Conservation (phyloP, 2,329 filamentous ascomycete species). For the Trichoderma sp. region DNA sequence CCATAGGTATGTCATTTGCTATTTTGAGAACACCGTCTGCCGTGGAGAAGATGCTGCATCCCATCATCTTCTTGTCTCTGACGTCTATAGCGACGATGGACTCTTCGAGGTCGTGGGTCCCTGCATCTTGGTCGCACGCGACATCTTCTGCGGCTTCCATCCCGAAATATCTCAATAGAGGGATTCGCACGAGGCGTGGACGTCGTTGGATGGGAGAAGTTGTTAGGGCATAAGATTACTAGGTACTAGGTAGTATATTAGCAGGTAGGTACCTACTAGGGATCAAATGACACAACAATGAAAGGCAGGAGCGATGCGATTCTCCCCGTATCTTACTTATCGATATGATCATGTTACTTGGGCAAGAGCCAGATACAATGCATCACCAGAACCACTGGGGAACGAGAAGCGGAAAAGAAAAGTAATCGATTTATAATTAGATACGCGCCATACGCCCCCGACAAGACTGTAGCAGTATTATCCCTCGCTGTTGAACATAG, state of each 20-base stretch:
- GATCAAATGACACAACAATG: neutral
- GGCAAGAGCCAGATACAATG: neutral
- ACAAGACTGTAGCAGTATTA: neutral
- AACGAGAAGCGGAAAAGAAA: neutral
- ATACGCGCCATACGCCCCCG: neutral
- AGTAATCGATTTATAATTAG: neutral
- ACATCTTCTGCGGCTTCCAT: neutral
- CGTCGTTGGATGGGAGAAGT: neutral
- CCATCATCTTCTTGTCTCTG: slow-evolving; percentile 66
- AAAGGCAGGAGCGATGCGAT: neutral
- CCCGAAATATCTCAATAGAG: neutral
- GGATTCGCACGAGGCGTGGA: neutral
- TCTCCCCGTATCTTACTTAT: neutral
- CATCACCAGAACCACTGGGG: neutral
- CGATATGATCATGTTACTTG: neutral
- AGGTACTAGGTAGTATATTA: neutral
- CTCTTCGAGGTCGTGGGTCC: neutral
- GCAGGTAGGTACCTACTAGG: neutral
- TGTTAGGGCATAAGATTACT: neutral
- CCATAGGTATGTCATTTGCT: slow-evolving; percentile 71
- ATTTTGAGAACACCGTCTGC: slow-evolving; percentile 68
- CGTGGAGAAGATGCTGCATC: slow-evolving; percentile 80
- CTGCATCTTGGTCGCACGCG: neutral
- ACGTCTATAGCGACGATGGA: slow-evolving; percentile 75
- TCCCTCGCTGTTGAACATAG: neutral